Conservation (phyloP, 257 asterid species). For the Nicotiana attenuata region DNA sequence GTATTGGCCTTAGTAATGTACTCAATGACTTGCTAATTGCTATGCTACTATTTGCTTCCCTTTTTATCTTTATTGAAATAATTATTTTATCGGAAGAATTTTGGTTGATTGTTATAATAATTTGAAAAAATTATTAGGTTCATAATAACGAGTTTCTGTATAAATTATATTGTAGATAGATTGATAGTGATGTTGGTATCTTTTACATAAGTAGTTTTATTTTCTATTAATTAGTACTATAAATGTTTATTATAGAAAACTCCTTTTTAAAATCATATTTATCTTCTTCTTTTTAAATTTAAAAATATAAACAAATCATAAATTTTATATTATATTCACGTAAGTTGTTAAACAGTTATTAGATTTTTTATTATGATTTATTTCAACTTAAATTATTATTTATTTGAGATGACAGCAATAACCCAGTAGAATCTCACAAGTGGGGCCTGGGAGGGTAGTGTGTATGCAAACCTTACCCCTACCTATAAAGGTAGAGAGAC, state of each 20-base stretch:
- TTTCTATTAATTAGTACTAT: neutral
- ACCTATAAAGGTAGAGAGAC: no score
- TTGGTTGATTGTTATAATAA: neutral
- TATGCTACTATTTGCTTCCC: neutral
- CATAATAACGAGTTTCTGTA: neutral
- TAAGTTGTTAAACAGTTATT: neutral
- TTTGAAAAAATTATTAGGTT: neutral
- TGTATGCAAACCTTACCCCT: no score
- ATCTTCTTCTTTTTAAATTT: neutral
- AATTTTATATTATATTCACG: neutral
- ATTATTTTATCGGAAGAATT: neutral
- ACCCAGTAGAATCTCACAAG: no score
- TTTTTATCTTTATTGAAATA: neutral
- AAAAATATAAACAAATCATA: neutral
- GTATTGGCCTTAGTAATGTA: neutral
- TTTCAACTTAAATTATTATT: neutral
- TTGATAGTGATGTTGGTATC: neutral
- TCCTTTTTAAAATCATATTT: neutral
- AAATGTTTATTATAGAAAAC: neutral
- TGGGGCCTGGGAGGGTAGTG: no score
- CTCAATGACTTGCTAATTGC: neutral
- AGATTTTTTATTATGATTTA: neutral
- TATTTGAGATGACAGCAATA: no score
- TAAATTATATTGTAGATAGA: neutral
- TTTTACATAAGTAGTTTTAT: neutral